These are phyloP conservation scores for Pseudohalonectria lignicola DNA, from an alignment of 2,329 filamentous ascomycete genomes.

Conservation along the genomic window DNA sequence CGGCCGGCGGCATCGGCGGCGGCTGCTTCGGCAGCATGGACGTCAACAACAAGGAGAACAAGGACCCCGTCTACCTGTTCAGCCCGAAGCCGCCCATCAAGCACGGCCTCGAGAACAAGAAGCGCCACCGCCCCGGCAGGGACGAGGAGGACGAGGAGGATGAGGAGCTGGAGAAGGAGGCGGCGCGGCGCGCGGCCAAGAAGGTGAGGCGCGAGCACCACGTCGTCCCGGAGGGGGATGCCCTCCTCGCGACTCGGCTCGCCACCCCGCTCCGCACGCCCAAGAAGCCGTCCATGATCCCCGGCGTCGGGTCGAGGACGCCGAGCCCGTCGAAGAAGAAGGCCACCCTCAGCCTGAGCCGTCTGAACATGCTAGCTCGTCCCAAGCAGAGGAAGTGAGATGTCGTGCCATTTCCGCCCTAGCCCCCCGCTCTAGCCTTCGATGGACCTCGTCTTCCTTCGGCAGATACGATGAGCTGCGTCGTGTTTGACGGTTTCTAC, in stretches of 20 bases:
- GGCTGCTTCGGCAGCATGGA: neutral
- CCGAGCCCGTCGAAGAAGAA: conserved; percentile 42
- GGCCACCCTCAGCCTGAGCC: conserved; percentile 40
- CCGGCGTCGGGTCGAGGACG: conserved; percentile 10
- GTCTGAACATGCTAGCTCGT: conserved; percentile 49
- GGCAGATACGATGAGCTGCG: no score
- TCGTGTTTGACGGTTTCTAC: no score
- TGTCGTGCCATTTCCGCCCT: no score
- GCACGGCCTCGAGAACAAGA: conserved; percentile 56
- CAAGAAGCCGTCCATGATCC: conserved; percentile 14
- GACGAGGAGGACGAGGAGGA: conserved; percentile 46
- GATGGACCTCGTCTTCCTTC: no score
- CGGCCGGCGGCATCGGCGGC: conserved; percentile 10
- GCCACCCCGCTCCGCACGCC: conserved; percentile 13
- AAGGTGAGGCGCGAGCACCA: conserved; percentile 42
- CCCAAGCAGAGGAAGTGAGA: conserved; percentile 40
- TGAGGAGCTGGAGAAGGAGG: conserved; percentile 34
- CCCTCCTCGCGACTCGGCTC: conserved; percentile 38
- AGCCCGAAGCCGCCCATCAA: conserved; percentile 24
- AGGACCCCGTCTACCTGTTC: conserved; percentile 21
- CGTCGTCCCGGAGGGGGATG: conserved; percentile 37
- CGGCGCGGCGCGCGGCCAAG: conserved; percentile 40
- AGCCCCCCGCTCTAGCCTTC: no score
- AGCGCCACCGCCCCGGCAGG: conserved; percentile 45
- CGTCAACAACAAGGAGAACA: conserved; percentile 43